Base-by-base conservation (phyloP, 768 basidiomycete genomes). In the Suillus lakei region DNA sequence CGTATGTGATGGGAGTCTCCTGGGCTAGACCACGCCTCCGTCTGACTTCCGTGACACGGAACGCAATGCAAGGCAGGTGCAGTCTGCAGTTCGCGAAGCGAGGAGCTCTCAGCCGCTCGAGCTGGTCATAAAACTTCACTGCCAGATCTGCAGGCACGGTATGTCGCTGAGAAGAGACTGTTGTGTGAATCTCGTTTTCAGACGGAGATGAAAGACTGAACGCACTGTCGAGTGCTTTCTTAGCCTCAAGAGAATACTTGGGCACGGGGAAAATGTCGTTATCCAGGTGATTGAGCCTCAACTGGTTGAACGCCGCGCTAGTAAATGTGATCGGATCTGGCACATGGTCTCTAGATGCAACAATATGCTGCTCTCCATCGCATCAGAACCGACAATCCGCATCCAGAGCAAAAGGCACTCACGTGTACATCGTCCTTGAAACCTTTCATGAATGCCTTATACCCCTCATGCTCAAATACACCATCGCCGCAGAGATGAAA, bases 381-480 rank as follows among this genome's bases (percentile, higher is more conserved):
- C 26, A 7, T 50, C 15, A 50, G 50, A 38, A 15, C 55, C 23
- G 15, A 34, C 36, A 56, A 6, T 38, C 7, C 23, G 38, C 15
- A 15, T 5, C 23, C 13, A 53, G 36, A 44, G 44, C 39, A 23
- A 53, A 32, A 61, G 66, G 15, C 10, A 79, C 87, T 54, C 70
- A 97, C 92, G 70, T 92, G 81, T 7, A 84, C 84, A 34, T 83
- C 77, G 5, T 83, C 70, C 3, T 85, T 84, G 70, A 96, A 95
- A 0, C 81, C 80, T 34, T 80, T 75, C 88, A 96, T 90, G 80
- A 97, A 95, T 1, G 78, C 72, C 66, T 84, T 82, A 75, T 96
- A 97, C 60, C 84, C 78, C 43, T 81, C 73, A 69, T 96, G 87
- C 71, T 89, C 87, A 39, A 93, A 74, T 10, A 98, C 92, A 38